Conservation (phyloP, 441 rosid genomes). For the Metrosideros polymorpha region DNA sequence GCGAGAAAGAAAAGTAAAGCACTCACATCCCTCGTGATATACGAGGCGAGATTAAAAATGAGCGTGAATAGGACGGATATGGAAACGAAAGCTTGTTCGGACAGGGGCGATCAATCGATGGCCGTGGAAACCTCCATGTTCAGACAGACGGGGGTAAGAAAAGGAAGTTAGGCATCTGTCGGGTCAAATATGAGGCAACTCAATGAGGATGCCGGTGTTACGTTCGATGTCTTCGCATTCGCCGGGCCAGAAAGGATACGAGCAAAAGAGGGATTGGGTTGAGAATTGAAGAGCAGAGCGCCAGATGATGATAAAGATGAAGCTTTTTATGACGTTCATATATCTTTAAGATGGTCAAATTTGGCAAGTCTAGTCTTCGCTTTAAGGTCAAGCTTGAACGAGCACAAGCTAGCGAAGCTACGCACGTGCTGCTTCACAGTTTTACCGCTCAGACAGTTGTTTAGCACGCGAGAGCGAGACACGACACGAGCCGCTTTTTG, state of each 20-base stretch:
- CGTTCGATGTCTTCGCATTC: not conserved
- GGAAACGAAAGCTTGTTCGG: accelerated
- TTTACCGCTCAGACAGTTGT: too few relatives aligned
- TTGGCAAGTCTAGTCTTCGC: not conserved
- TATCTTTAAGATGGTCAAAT: too few relatives aligned
- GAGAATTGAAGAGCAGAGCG: too few relatives aligned
- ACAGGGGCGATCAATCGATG: accelerated
- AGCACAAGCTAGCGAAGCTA: too few relatives aligned
- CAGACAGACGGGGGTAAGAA: not conserved
- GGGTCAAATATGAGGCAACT: not conserved
- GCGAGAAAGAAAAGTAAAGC: not conserved
- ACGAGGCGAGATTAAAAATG: accelerated
- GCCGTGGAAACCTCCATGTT: not conserved
- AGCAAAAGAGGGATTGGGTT: too few relatives aligned
- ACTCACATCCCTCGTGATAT: accelerated
- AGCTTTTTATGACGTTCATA: not conserved
- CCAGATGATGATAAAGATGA: not conserved
- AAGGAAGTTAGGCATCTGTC: not conserved
- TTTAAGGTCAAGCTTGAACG: not conserved
- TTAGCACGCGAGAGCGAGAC: too few relatives aligned
- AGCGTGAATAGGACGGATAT: not conserved
- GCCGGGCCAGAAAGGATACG: too few relatives aligned
- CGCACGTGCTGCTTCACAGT: too few relatives aligned
- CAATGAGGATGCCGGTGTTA: not conserved
- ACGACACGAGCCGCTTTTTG: too few relatives aligned